Evolutionary conservation across 1,284 basidiomycete species (phyloP).

Genomic region (Volvariella surrecta): DNA sequence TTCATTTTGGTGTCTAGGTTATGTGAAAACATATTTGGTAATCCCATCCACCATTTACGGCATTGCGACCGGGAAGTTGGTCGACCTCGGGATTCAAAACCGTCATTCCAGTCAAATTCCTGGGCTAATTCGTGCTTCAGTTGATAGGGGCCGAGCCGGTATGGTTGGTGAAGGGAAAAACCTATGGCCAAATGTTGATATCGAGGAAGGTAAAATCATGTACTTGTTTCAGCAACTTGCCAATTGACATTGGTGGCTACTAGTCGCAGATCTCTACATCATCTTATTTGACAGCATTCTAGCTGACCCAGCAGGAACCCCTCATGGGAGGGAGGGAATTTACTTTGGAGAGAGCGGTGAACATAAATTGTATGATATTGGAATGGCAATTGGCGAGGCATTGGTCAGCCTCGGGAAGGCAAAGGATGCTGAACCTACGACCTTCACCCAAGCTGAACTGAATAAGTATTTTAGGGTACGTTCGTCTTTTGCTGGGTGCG

Average conservation of each 20-base stretch:
- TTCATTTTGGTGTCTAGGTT: slow-evolving; percentile 19
- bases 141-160: slow-evolving; percentile 29
- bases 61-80: slow-evolving; percentile 23
- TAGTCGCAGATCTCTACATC: slow-evolving; percentile 33
- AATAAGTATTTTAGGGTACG: slow-evolving; percentile 22
- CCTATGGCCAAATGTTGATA: slow-evolving; percentile 31
- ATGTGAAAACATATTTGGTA: slow-evolving; percentile 30
- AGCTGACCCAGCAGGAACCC: slow-evolving; percentile 17
- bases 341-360: slow-evolving; percentile 45
- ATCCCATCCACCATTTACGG: slow-evolving; percentile 33
- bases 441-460: slow-evolving; percentile 28
- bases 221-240: slow-evolving; percentile 2
- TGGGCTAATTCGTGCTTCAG: slow-evolving; percentile 20
- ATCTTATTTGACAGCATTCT: slow-evolving; percentile 31
- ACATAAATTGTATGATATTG: slow-evolving; percentile 24
- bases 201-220: slow-evolving; percentile 17
- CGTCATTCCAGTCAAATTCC: slow-evolving; percentile 28
- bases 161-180: slow-evolving; percentile 34
- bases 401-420: slow-evolving; percentile 20
- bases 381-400: slow-evolving; percentile 17
- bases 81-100: slow-evolving; percentile 29
- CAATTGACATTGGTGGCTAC: slow-evolving; percentile 1
- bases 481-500: background rate
- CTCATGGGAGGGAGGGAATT: slow-evolving; percentile 39
- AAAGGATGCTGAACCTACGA: slow-evolving; percentile 22